Percentiles rank a stretch among this genome's conserved stretches.
These are phyloP conservation scores for Kazachstania taianensis DNA, from an alignment of 805 yeast genomes.

Conservation along the genomic window DNA sequence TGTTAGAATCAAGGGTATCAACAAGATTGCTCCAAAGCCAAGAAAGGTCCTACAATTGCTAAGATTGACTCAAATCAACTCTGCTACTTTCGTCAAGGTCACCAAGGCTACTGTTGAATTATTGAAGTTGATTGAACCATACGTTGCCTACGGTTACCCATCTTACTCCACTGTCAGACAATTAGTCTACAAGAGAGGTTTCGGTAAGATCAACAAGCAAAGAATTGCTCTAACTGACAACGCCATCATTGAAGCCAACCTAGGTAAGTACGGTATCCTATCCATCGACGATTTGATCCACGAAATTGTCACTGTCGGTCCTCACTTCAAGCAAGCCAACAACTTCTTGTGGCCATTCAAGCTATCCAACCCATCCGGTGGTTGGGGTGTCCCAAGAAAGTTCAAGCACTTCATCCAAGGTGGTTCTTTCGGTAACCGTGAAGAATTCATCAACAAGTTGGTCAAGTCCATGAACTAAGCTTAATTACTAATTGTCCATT, in stretches of 20 bases:
- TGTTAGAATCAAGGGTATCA: constrained; percentile 98
- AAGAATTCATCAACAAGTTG: constrained; percentile 87
- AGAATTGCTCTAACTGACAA: constrained; percentile 86
- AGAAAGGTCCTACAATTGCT: constrained; percentile 94
- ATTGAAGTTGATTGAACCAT: constrained; percentile 89
- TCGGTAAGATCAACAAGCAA: constrained; percentile 94
- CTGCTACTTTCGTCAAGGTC: constrained; percentile 89
- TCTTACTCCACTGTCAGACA: constrained; percentile 83
- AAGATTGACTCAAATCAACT: constrained; percentile 87
- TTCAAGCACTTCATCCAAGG: constrained; percentile 96
- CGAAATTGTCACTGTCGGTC: constrained; percentile 94
- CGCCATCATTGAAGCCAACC: constrained; percentile 74
- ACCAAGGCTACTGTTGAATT: constrained; percentile 93
- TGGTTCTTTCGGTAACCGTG: constrained; percentile 98
- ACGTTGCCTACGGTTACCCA: constrained; percentile 97
- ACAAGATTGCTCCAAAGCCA: constrained; percentile 98
- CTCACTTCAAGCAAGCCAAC: constrained; percentile 97
- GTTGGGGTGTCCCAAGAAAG: constrained; percentile 95
- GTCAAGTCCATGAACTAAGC: constrained; percentile 86
- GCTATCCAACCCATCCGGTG: constrained; percentile 93
- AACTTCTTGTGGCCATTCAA: constrained; percentile 98
- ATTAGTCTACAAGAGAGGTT: constrained; percentile 94
- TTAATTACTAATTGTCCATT: constrained; percentile 1
- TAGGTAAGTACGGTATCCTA: constrained; percentile 87
- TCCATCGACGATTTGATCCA: constrained; percentile 91